phyloP scores from a whole-genome alignment of 768 basidiomycete species.

The Mycena kentingensis region DNA sequence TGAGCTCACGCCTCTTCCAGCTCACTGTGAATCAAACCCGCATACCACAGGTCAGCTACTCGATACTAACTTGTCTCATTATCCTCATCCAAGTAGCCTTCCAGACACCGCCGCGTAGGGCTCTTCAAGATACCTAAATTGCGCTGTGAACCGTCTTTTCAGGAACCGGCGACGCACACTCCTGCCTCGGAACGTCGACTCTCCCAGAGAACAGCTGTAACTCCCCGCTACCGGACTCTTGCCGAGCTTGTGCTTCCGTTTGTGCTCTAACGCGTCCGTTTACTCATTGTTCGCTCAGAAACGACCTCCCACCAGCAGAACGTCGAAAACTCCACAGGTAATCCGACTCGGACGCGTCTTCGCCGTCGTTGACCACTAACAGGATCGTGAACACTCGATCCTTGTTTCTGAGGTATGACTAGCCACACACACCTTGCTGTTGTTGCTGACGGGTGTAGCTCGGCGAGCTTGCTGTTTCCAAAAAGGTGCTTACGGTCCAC shows the following conservation, averaged over 20 bases:
- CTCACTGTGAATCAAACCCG: neutral
- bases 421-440: too few species aligned
- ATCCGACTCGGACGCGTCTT: neutral
- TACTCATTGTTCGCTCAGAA: too few species aligned
- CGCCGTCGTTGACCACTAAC: neutral
- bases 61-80: neutral
- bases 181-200: too few species aligned
- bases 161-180: neutral
- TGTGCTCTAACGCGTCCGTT: too few species aligned
- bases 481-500: neutral
- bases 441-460: too few species aligned
- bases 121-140: neutral
- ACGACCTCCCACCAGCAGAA: too few species aligned
- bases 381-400: neutral
- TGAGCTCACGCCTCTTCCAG: neutral
- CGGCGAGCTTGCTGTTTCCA: neutral
- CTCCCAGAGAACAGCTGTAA: too few species aligned
- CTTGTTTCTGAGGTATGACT: neutral
- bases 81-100: neutral
- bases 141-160: neutral
- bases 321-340: neutral
- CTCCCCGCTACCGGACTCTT: too few species aligned
- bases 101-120: neutral
- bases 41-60: neutral
- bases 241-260: too few species aligned